Evolutionary conservation across 1,139 yeast species (phyloP).

Genomic region (Suhomyces panamericanus): DNA sequence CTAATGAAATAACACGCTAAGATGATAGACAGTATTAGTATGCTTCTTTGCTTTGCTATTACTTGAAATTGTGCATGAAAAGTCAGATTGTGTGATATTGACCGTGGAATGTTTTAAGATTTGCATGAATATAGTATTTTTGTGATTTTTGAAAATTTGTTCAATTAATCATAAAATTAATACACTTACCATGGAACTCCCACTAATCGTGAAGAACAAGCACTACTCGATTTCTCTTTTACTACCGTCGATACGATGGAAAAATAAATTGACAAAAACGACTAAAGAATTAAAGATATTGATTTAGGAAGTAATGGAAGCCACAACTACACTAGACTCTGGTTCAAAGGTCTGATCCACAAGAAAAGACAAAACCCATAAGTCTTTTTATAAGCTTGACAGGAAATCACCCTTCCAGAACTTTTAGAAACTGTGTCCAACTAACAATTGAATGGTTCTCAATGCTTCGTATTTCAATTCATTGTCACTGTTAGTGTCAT

Average conservation of each 20-base stretch:
- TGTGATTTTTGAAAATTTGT: no score
- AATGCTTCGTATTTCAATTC: slow-evolving; percentile 94
- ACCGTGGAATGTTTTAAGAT: no score
- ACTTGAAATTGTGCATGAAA: no score
- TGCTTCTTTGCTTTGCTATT: no score
- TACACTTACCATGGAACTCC: no score
- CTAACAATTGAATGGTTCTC: slow-evolving; percentile 88
- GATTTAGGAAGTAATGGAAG: neutral
- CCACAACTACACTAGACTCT: neutral
- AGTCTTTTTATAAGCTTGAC: neutral
- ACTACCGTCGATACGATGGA: neutral
- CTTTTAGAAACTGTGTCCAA: slow-evolving; percentile 56
- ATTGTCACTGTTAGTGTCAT: slow-evolving; percentile 63
- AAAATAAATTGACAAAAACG: slow-evolving; percentile 6
- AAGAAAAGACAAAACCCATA: neutral
- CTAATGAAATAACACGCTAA: no score
- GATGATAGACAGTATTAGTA: no score
- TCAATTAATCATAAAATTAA: no score
- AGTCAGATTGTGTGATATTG: no score
- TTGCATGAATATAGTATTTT: no score
- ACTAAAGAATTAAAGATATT: slow-evolving; percentile 8
- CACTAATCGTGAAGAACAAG: neutral
- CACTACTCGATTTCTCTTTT: neutral
- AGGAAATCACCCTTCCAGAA: neutral
- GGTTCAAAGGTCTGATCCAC: neutral